Conservation (phyloP, 345 rosid genomes). For the Leavenworthia alabamica region DNA sequence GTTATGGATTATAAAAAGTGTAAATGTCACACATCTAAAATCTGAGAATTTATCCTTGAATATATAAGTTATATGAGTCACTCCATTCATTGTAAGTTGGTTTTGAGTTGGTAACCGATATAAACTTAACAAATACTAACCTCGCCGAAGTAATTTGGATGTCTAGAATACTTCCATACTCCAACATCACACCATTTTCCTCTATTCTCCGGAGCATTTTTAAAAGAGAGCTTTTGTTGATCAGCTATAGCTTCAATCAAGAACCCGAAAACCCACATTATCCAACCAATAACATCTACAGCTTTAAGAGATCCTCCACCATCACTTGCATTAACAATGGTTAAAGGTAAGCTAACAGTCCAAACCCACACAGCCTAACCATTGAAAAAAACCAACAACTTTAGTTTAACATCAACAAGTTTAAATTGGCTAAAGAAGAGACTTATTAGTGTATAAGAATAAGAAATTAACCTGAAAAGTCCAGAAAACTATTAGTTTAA, state of each 20-base stretch:
- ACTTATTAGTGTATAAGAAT: background rate
- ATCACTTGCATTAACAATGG: conserved; percentile 71
- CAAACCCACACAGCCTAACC: conserved; percentile 94
- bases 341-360: conserved; percentile 86
- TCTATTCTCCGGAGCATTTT: conserved; percentile 71
- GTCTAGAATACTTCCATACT: conserved; percentile 74
- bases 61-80: too few relatives aligned
- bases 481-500: conserved; percentile 74
- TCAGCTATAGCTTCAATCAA: conserved; percentile 70
- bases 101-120: too few relatives aligned
- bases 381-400: background rate
- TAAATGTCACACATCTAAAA: too few relatives aligned
- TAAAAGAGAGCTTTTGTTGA: conserved; percentile 77
- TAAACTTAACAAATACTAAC: conserved; percentile 30
- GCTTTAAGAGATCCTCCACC: conserved; percentile 51
- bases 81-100: too few relatives aligned
- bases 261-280: conserved; percentile 64
- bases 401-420: background rate
- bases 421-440: background rate
- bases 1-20: too few relatives aligned
- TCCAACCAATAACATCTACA: conserved; percentile 73
- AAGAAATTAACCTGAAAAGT: conserved; percentile 59
- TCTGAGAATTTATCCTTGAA: too few relatives aligned
- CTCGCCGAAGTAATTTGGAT: conserved; percentile 94
- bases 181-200: conserved; percentile 89